Conservation (phyloP, 2,329 filamentous ascomycete genomes). For the Gremmenia infestans region DNA sequence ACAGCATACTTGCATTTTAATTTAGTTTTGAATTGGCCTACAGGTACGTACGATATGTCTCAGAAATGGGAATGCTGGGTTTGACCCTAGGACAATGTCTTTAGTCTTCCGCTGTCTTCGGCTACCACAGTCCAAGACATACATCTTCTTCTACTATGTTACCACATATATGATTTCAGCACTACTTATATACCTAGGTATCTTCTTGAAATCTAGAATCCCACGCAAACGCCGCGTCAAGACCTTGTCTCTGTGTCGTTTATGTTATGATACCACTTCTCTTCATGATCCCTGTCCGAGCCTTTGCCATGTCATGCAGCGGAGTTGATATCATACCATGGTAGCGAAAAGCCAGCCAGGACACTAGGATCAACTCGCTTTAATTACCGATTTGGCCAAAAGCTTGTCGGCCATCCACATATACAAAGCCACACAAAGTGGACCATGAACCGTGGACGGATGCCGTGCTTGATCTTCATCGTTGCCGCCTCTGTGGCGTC, state of each 20-base stretch:
- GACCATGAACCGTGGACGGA: constrained; percentile 1
- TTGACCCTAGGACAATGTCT: no score
- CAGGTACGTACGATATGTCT: neutral
- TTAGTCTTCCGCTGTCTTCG: neutral
- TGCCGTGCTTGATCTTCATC: constrained; percentile 1
- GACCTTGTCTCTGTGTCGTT: neutral
- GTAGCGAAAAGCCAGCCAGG: constrained; percentile 7
- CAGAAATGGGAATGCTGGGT: neutral
- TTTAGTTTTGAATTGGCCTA: neutral
- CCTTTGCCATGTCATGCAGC: constrained; percentile 19
- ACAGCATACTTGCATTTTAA: neutral
- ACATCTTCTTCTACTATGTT: neutral
- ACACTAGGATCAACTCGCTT: neutral
- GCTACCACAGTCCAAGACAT: neutral
- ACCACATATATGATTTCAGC: neutral
- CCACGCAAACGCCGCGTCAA: neutral
- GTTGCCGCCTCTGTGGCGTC: constrained; percentile 7
- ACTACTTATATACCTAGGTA: neutral
- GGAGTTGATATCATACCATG: constrained; percentile 9
- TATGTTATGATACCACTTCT: constrained; percentile 10
- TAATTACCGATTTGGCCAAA: constrained; percentile 1
- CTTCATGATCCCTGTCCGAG: constrained; percentile 1
- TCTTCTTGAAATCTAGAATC: neutral
- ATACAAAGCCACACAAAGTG: neutral
- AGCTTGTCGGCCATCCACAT: constrained; percentile 5